Evolutionary conservation across 2,329 filamentous ascomycete species (phyloP).

Genomic region (Claviceps arundinis): DNA sequence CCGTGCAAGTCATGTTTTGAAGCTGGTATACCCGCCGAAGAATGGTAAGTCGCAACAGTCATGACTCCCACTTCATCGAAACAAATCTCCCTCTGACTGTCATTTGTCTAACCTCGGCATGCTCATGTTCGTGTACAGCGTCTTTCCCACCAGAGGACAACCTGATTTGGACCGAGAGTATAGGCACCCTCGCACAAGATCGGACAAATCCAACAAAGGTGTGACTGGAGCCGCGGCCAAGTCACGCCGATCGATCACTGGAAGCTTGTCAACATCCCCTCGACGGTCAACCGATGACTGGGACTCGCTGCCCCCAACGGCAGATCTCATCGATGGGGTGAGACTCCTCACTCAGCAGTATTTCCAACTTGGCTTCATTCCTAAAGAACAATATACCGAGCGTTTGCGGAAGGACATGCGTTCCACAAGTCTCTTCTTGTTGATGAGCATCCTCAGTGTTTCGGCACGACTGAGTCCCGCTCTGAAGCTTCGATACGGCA

Average conservation of each 20-base stretch:
- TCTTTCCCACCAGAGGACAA: slow-evolving; percentile 39
- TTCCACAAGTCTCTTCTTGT: slow-evolving; percentile 40
- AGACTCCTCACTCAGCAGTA: slow-evolving; percentile 40
- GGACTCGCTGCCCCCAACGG: slow-evolving; percentile 35
- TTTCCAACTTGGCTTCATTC: slow-evolving; percentile 47
- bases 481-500: slow-evolving; percentile 34
- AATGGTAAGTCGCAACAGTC: slow-evolving; percentile 30
- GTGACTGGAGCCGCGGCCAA: slow-evolving; percentile 25
- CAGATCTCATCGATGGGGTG: slow-evolving; percentile 38
- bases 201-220: slow-evolving; percentile 30
- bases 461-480: slow-evolving; percentile 40
- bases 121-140: slow-evolving; percentile 19
- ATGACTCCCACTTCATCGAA: background rate
- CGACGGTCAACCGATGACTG: slow-evolving; percentile 25
- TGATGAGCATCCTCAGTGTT: slow-evolving; percentile 42
- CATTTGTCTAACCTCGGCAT: background rate
- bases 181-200: slow-evolving; percentile 38
- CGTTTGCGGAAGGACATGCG: slow-evolving; percentile 32
- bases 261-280: slow-evolving; percentile 14
- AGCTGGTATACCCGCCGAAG: slow-evolving; percentile 31
- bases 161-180: slow-evolving; percentile 41
- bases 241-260: slow-evolving; percentile 20
- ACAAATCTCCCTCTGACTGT: background rate
- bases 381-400: slow-evolving; percentile 35
- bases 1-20: slow-evolving; percentile 39